These are phyloP conservation scores for Mycosarcoma mackinlayi DNA, from an alignment of 1,284 basidiomycete genomes.

Conservation along the genomic window DNA sequence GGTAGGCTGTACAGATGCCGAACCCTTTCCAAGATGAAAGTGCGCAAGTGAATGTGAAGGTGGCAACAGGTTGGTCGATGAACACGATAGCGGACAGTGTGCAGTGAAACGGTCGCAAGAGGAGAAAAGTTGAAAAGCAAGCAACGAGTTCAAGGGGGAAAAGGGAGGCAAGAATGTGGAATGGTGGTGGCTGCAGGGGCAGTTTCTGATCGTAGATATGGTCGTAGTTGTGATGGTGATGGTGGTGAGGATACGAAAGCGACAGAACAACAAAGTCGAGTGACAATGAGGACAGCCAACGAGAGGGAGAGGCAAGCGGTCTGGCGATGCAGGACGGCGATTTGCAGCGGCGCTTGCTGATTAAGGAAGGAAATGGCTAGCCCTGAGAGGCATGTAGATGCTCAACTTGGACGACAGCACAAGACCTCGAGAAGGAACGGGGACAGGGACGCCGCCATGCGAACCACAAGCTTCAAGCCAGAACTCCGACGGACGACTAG, in stretches of 20 bases:
- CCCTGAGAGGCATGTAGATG: slow-evolving; percentile 22
- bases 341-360: neutral
- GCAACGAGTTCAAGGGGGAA: neutral
- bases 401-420: slow-evolving; percentile 21
- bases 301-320: slow-evolving; percentile 9
- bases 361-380: neutral
- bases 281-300: slow-evolving; percentile 1
- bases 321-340: neutral
- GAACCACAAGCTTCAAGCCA: slow-evolving; percentile 4
- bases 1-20: neutral
- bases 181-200: too few species aligned
- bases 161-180: neutral
- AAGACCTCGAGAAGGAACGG: neutral
- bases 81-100: neutral
- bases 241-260: slow-evolving; percentile 5
- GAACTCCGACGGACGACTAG: slow-evolving; percentile 8
- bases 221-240: slow-evolving; percentile 3
- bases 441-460: neutral
- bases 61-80: neutral
- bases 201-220: too few species aligned
- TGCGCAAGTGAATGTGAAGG: slow-evolving; percentile 1
- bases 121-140: neutral
- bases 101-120: neutral
- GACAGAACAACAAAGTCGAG: slow-evolving; percentile 5
- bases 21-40: neutral